Conservation (phyloP, 306 rosid genomes). For the Rosa multiflora region DNA sequence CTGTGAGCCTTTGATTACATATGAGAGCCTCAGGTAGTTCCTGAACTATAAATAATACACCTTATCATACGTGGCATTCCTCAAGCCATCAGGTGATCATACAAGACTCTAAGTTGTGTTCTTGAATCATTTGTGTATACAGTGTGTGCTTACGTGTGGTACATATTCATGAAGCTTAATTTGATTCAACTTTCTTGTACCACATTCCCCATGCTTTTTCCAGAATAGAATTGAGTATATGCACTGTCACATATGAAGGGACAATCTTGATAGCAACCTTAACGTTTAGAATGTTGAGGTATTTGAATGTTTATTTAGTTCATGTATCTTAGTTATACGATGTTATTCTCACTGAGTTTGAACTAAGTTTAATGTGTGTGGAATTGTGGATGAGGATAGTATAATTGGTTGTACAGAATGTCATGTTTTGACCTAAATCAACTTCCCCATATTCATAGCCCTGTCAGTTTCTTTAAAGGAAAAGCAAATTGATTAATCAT, state of each 20-base stretch:
- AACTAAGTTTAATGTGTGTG: not conserved
- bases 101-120: not conserved
- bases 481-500: not conserved
- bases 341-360: not conserved
- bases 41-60: not conserved
- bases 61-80: not conserved
- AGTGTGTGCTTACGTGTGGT: not conserved
- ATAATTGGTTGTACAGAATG: not conserved
- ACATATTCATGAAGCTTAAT: not conserved
- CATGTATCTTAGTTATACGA: not conserved
- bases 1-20: not conserved
- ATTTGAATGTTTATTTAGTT: not conserved
- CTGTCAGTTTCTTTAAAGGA: not conserved
- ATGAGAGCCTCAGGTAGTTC: not conserved
- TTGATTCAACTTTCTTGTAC: not conserved
- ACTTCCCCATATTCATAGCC: not conserved
- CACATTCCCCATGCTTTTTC: not conserved
- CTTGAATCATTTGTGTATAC: not conserved
- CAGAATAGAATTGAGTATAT: not conserved
- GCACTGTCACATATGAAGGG: not conserved
- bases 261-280: not conserved
- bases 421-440: not conserved
- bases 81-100: not conserved
- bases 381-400: not conserved
- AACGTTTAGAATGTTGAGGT: not conserved